Evolutionary conservation across 2,329 filamentous ascomycete genomes (phyloP).

Genomic region (Ustulina deusta): DNA sequence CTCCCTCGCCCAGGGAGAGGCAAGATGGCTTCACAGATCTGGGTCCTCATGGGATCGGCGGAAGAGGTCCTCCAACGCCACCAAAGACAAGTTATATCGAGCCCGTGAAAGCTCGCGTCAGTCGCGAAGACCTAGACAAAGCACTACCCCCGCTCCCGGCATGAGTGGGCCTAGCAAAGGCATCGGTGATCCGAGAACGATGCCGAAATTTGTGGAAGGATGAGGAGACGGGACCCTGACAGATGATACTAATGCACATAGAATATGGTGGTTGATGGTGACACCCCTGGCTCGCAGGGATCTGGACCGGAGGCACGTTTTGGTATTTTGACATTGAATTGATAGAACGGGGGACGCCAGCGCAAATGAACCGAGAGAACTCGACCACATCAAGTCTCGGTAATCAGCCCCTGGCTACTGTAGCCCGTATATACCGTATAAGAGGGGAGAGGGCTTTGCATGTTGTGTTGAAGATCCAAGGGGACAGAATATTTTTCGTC

Average conservation of each 20-base stretch:
- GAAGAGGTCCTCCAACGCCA: slow-evolving; percentile 60
- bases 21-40: slow-evolving; percentile 53
- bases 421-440: slow-evolving; percentile 12
- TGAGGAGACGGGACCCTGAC: slow-evolving; percentile 19
- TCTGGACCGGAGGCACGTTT: slow-evolving; percentile 25
- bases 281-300: slow-evolving; percentile 15
- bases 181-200: not conserved
- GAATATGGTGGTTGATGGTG: slow-evolving; percentile 23
- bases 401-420: not conserved
- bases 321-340: slow-evolving; percentile 27
- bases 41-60: slow-evolving; percentile 50
- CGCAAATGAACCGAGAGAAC: not conserved
- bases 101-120: slow-evolving; percentile 57
- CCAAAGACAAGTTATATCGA: slow-evolving; percentile 57
- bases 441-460: slow-evolving; percentile 3
- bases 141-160: slow-evolving; percentile 67
- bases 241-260: slow-evolving; percentile 34
- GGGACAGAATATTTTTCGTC: slow-evolving; percentile 3
- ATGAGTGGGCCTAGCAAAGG: slow-evolving; percentile 23
- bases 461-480: not conserved
- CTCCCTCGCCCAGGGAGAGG: slow-evolving; percentile 51
- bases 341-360: slow-evolving; percentile 23
- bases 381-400: not conserved
- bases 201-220: not conserved
- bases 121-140: slow-evolving; percentile 71